Evolutionary conservation across 148 eudicot genomes (phyloP).

Genomic region (Heliamphora exappendiculata): DNA sequence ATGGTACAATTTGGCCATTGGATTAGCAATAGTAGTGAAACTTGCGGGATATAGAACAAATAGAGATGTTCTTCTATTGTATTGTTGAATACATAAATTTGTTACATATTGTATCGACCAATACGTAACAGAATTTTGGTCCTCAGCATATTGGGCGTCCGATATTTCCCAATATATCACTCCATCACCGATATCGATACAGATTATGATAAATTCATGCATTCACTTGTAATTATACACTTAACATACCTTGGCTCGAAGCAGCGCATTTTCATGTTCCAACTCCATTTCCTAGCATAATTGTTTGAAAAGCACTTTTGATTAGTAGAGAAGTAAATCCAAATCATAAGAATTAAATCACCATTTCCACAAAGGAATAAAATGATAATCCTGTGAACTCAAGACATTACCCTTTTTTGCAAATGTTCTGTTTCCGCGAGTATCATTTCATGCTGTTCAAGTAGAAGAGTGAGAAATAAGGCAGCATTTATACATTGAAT

Average conservation of each 20-base stretch:
- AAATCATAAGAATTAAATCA: background rate
- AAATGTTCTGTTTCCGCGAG: constrained; percentile 35
- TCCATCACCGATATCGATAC: too few relatives aligned
- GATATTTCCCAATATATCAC: too few relatives aligned
- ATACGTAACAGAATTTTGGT: too few relatives aligned
- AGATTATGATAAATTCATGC: background rate
- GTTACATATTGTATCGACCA: too few relatives aligned
- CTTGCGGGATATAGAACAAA: background rate
- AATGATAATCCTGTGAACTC: background rate
- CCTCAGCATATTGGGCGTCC: too few relatives aligned
- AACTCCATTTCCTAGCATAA: constrained; percentile 31
- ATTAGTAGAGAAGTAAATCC: background rate
- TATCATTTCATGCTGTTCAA: constrained; percentile 44
- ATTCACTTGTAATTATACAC: background rate
- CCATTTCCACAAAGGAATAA: too few relatives aligned
- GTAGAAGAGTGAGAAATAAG: background rate
- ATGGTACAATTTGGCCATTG: background rate
- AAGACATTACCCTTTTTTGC: constrained; percentile 40
- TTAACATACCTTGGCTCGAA: constrained; percentile 24
- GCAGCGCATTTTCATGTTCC: constrained; percentile 31
- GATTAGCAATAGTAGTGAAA: background rate
- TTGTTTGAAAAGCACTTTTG: background rate
- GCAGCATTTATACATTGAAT: background rate
- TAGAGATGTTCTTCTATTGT: background rate
- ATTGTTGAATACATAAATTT: too few relatives aligned